Evolutionary conservation across 148 eudicot species (phyloP).

Genomic region (Camellia lanceoleosa): DNA sequence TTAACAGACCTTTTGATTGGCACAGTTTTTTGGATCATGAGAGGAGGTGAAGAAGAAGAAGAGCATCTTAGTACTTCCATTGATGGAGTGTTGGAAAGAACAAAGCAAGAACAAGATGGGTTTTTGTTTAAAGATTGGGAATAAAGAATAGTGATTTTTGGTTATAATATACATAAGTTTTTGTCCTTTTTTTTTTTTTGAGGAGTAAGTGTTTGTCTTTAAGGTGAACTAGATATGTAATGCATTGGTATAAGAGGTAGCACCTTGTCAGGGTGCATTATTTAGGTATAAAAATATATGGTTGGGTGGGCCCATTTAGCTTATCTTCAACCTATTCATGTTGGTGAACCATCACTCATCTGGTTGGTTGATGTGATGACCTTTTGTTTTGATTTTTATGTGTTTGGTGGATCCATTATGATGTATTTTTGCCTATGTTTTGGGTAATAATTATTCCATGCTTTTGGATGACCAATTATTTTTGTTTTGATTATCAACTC

Average conservation of each 20-base stretch:
- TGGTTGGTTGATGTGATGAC: conserved; percentile 24
- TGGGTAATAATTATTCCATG: no score
- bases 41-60: conserved; percentile 32
- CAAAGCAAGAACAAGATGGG: conserved; percentile 11
- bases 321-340: conserved; percentile 54
- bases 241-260: neutral
- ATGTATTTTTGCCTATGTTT: neutral
- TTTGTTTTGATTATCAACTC: no score
- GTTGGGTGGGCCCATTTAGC: conserved; percentile 37
- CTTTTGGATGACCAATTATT: no score
- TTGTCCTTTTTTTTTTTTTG: neutral
- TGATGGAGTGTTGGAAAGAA: conserved; percentile 15
- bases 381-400: conserved; percentile 19
- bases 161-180: no score
- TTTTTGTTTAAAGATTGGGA: neutral
- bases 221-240: neutral
- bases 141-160: neutral
- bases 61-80: conserved; percentile 40
- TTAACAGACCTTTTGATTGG: conserved; percentile 24
- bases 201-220: no score
- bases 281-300: conserved; percentile 1
- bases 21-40: conserved; percentile 26
- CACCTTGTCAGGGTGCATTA: conserved; percentile 42
- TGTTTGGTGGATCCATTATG: neutral
- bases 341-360: conserved; percentile 24